phyloP scores from a whole-genome alignment of 306 rosid genomes.

The Quillaja saponaria region DNA sequence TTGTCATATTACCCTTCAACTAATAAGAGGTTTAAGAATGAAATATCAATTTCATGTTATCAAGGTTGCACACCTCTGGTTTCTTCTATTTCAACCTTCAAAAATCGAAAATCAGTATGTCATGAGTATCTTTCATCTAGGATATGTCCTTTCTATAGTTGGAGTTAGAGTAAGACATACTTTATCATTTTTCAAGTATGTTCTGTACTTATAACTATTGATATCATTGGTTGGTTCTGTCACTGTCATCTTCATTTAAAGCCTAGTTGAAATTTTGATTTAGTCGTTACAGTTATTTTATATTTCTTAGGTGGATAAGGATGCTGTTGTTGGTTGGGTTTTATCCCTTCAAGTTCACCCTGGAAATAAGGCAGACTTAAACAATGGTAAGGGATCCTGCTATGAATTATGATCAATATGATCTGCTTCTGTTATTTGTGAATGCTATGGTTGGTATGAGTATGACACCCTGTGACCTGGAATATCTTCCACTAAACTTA shows the following conservation, averaged over 20 bases:
- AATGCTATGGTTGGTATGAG: neutral
- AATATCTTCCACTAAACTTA: constrained; percentile 13
- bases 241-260: neutral
- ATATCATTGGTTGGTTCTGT: neutral
- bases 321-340: constrained; percentile 70
- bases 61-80: neutral
- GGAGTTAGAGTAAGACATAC: neutral
- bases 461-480: neutral
- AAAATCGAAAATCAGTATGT: too few relatives aligned
- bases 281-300: neutral
- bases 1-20: neutral
- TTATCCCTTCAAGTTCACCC: constrained; percentile 77
- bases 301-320: constrained; percentile 57
- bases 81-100: neutral
- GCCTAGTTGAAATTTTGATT: neutral
- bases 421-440: neutral
- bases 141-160: neutral
- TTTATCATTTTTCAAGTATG: too few relatives aligned
- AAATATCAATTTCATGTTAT: neutral
- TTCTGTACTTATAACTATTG: neutral
- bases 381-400: constrained; percentile 44
- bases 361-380: constrained; percentile 33
- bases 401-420: neutral
- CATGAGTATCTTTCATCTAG: too few relatives aligned
- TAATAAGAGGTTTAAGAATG: neutral